Evolutionary conservation across 2,329 filamentous ascomycete species (phyloP), one percentile per base, ranked within the genome.

Genomic region (Lasiodiplodia sp.): DNA sequence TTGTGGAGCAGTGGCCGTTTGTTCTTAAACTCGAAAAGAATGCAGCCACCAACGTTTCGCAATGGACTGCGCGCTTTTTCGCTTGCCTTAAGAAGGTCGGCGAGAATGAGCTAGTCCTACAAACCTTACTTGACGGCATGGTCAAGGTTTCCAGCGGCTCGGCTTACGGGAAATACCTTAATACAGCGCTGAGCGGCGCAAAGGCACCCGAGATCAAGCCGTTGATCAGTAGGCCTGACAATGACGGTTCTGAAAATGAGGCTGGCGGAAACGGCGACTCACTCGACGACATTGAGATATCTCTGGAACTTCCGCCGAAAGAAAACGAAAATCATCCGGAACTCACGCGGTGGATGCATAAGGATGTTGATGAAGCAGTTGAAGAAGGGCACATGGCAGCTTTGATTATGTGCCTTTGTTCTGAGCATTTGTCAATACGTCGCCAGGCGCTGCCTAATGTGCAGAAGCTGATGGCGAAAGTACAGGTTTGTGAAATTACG

Each of bases 321-420:
- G 83, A 85, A 69, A 78, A 81, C 14, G 73, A 81, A 49, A 81
- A 81, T 57, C 83, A 84, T 58, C 76, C 78, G 2, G 82, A 82
- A 21, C 79, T 90, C 16, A 81, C 83, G 69, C 82, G 82, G 75
- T 97, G 93, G 93, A 85, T 87, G 52, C 86, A 88, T 71, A 95
- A 96, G 75, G 90, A 92, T 38, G 83, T 92, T 0, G 91, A 94
- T 53, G 89, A 94, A 74, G 87, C 93, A 0, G 83, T 96, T 10
- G 92, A 96, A 73, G 92, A 96, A 71, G 92, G 91, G 7, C 87
- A 92, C 73, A 85, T 92, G 25, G 84, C 86, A 16, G 86, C 88
- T 2, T 82, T 98, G 37, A 85, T 97, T 57, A 84, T 91, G 40
- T 91, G 95, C 73, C 85, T 97, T 12, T 91, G 88, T 66, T 97